These are phyloP conservation scores for Boletus coccyginus DNA, from an alignment of 768 basidiomycete species.

Conservation along the genomic window DNA sequence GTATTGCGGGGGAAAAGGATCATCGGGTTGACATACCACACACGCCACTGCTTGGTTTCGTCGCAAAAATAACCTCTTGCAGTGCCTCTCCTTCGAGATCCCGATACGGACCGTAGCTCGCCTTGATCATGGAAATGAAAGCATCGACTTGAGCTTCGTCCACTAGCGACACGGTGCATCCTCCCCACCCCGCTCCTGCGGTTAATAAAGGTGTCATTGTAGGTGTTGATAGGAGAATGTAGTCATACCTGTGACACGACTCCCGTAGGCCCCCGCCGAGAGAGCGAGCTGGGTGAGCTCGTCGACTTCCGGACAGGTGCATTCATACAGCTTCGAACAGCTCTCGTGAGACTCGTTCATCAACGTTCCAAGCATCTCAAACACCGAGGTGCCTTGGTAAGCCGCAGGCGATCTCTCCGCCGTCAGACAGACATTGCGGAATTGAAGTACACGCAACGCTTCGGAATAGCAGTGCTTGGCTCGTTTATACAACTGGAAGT, in stretches of 20 bases:
- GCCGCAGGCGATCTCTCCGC: constrained; percentile 25
- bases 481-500: constrained; percentile 83
- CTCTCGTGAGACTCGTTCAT: constrained; percentile 80
- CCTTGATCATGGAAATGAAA: constrained; percentile 63
- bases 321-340: constrained; percentile 69
- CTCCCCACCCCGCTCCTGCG: constrained; percentile 87
- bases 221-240: not conserved
- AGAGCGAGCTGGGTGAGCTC: constrained; percentile 61
- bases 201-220: not conserved
- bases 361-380: constrained; percentile 57
- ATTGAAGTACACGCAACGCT: constrained; percentile 75
- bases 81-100: constrained; percentile 56
- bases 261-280: constrained; percentile 74
- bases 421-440: constrained; percentile 64
- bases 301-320: constrained; percentile 79
- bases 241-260: constrained; percentile 72
- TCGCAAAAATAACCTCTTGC: constrained; percentile 74
- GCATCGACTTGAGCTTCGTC: constrained; percentile 54
- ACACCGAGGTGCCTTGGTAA: constrained; percentile 26
- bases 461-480: constrained; percentile 81
- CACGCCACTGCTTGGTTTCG: constrained; percentile 78
- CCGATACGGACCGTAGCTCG: constrained; percentile 63
- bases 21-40: constrained; percentile 54
- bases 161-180: constrained; percentile 83
- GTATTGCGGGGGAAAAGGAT: not conserved